Conservation (phyloP, 345 rosid genomes). For the Citropsis articulata region DNA sequence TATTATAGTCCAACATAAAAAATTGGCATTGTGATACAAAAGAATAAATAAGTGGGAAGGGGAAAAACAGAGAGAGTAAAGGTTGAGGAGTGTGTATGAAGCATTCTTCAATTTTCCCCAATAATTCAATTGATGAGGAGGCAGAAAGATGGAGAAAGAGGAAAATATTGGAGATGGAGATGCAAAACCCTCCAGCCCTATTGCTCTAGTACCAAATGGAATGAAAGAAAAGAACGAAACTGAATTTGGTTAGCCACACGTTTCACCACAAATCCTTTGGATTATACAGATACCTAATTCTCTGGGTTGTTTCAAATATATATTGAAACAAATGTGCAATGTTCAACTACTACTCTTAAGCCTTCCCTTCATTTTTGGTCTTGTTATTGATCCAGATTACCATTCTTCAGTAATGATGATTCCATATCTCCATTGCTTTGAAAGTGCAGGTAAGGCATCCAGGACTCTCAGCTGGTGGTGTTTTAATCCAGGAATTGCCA, state of each 20-base stretch:
- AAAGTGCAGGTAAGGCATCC: conserved; percentile 67
- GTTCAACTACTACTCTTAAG: not conserved
- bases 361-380: not conserved
- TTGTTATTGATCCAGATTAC: not conserved
- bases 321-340: not conserved
- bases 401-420: not conserved
- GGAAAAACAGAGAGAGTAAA: not conserved
- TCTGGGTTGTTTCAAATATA: not conserved
- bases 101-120: not conserved
- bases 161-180: not conserved
- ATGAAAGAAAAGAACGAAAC: not conserved
- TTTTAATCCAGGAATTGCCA: conserved; percentile 94
- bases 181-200: not conserved
- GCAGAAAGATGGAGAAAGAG: not conserved
- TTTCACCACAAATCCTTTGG: not conserved
- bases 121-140: not conserved
- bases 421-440: conserved; percentile 5
- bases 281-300: not conserved
- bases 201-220: not conserved
- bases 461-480: conserved; percentile 99
- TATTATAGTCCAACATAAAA: not conserved
- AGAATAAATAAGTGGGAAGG: not conserved
- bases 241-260: not conserved
- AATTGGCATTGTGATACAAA: not conserved
- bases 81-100: not conserved